phyloP scores from a whole-genome alignment of 1,284 basidiomycete species.

The Cutaneotrichosporon spelunceum region DNA sequence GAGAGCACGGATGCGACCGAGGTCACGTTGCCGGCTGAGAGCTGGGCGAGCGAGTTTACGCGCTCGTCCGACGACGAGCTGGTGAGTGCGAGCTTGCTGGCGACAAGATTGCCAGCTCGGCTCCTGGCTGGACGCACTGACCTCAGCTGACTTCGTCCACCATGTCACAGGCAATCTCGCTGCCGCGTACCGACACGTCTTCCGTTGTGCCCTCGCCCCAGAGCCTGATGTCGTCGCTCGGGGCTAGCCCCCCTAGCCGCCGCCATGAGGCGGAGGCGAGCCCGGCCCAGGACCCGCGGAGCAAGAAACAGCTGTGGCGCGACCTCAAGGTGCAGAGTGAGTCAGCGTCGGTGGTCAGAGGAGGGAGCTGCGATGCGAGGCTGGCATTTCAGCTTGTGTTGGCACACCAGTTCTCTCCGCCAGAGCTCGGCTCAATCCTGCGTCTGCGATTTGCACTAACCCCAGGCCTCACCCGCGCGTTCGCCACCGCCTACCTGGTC shows the following conservation, averaged over 20 bases:
- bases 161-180: conserved; percentile 43
- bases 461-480: conserved; percentile 43
- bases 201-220: conserved; percentile 38
- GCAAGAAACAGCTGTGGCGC: conserved; percentile 50
- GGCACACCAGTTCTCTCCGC: too few species aligned
- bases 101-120: neutral
- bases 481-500: conserved; percentile 49
- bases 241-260: conserved; percentile 27
- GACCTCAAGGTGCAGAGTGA: conserved; percentile 50
- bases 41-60: conserved; percentile 40
- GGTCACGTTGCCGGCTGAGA: conserved; percentile 22
- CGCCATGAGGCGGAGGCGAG: conserved; percentile 6
- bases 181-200: conserved; percentile 45
- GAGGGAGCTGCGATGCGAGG: too few species aligned
- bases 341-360: conserved; percentile 13
- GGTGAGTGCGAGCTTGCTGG: conserved; percentile 8
- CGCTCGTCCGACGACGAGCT: conserved; percentile 12
- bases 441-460: conserved; percentile 7
- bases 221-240: conserved; percentile 28
- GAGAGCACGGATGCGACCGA: conserved; percentile 3
- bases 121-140: neutral
- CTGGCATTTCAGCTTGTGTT: too few species aligned
- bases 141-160: conserved; percentile 37
- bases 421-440: too few species aligned
- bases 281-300: conserved; percentile 13